Evolutionary conservation across 176 grass and related monocot genomes (phyloP).

Genomic region (Zea mays): Zm-B73-REFERENCE-NAM-5.0 NC_050100.1:192759501-192760000

Average conservation of each 20-base stretch:
- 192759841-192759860: neutral
- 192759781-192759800: neutral
- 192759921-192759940: too few relatives aligned
- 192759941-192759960: too few relatives aligned
- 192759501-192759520: constrained; percentile 42
- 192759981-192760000: too few relatives aligned
- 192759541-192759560: constrained; percentile 36
- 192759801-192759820: neutral
- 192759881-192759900: too few relatives aligned
- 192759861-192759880: neutral
- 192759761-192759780: neutral
- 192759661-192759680: neutral
- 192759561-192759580: constrained; percentile 43
- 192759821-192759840: neutral
- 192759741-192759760: neutral
- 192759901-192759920: too few relatives aligned
- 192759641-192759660: too few relatives aligned
- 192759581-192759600: constrained; percentile 18
- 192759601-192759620: neutral
- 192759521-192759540: constrained; percentile 58
- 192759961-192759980: too few relatives aligned
- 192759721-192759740: neutral
- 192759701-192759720: neutral
- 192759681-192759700: neutral
- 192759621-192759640: too few relatives aligned